phyloP scores from a whole-genome alignment of 768 basidiomycete species.

The Pluteus cervinus region DNA sequence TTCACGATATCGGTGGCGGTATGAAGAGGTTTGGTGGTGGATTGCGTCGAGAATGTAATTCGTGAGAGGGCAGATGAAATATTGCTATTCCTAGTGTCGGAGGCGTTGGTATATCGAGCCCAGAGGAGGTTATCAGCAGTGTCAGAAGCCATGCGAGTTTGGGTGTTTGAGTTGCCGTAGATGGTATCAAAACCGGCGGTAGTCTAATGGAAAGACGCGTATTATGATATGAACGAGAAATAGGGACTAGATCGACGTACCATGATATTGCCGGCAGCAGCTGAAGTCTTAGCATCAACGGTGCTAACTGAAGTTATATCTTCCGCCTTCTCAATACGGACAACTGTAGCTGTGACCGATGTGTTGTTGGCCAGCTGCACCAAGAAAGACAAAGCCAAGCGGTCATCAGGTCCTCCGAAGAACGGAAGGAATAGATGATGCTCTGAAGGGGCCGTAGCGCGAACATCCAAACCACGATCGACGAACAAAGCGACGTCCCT shows the following conservation, averaged over 20 bases:
- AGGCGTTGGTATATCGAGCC: conserved; percentile 48
- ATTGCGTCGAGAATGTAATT: conserved; percentile 50
- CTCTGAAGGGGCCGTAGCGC: conserved; percentile 17
- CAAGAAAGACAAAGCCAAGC: conserved; percentile 74
- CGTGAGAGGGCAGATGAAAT: conserved; percentile 46
- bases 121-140: conserved; percentile 81
- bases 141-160: conserved; percentile 65
- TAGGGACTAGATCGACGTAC: too few relatives aligned
- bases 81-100: conserved; percentile 17
- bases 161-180: conserved; percentile 59
- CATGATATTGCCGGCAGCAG: conserved; percentile 8
- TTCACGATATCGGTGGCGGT: conserved; percentile 40
- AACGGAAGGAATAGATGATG: conserved; percentile 83
- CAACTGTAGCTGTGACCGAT: conserved; percentile 63
- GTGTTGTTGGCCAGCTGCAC: conserved; percentile 69
- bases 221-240: too few relatives aligned
- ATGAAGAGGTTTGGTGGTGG: conserved; percentile 52
- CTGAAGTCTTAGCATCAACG: conserved; percentile 17
- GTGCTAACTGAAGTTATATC: conserved; percentile 23
- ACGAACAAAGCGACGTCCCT: conserved; percentile 83
- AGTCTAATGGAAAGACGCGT: conserved; percentile 25
- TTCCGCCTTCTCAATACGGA: conserved; percentile 51
- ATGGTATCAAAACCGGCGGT: conserved; percentile 60
- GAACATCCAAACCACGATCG: conserved; percentile 52
- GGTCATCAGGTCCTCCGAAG: conserved; percentile 93